These are phyloP conservation scores for Neoscytalidium dimidiatum DNA, from an alignment of 2,329 filamentous ascomycete genomes.

Conservation along the genomic window DNA sequence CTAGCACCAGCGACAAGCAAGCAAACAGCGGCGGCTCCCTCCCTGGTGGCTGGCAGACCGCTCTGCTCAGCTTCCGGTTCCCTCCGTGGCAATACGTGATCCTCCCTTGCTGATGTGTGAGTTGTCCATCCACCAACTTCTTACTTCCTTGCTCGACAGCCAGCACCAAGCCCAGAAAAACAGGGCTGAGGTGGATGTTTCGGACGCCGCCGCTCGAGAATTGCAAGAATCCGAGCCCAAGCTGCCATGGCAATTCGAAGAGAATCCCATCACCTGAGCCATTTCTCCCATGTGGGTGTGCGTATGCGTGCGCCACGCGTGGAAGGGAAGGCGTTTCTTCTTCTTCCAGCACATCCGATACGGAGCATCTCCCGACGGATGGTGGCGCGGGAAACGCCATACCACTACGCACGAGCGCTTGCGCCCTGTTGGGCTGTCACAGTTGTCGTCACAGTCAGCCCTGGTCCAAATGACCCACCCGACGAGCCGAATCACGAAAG, in stretches of 20 bases:
- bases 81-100: neutral
- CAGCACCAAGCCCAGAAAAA: neutral
- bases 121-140: neutral
- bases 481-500: neutral
- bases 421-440: conserved; percentile 15
- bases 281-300: neutral
- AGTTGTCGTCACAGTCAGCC: conserved; percentile 7
- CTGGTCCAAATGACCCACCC: neutral
- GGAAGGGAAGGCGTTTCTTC: neutral
- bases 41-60: neutral
- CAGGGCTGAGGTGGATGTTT: neutral
- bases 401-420: neutral
- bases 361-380: neutral
- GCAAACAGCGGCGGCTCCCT: neutral
- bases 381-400: neutral
- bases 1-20: neutral
- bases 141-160: neutral
- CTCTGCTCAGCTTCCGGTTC: neutral
- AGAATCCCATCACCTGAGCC: neutral
- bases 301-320: neutral
- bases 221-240: neutral
- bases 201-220: conserved; percentile 4
- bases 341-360: neutral
- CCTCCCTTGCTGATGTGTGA: conserved; percentile 7
- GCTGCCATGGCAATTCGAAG: neutral